Evolutionary conservation across 2,329 filamentous ascomycete species (phyloP).

Genomic region (Fusarium cyanostomum): DNA sequence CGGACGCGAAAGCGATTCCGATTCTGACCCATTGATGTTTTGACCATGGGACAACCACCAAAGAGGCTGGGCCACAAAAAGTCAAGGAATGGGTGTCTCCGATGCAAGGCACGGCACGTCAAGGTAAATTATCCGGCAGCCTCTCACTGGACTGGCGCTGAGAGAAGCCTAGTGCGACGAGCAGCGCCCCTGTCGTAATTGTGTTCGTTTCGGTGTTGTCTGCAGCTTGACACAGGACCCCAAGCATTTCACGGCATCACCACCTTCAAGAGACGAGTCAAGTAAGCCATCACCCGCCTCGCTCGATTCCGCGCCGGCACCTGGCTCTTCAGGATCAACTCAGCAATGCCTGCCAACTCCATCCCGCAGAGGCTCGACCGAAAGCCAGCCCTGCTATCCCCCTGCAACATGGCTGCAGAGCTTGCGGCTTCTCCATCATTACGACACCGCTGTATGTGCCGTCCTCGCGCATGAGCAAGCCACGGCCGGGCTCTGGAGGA

Average conservation of each 20-base stretch:
- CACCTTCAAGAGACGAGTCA: not conserved
- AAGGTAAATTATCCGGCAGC: constrained; percentile 8
- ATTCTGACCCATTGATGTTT: not conserved
- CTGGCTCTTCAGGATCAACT: not conserved
- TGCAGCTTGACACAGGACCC: constrained; percentile 21
- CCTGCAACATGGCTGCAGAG: constrained; percentile 28
- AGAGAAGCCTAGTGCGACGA: constrained; percentile 25
- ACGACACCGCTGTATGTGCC: constrained; percentile 8
- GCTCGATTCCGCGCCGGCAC: not conserved
- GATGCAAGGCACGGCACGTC: constrained; percentile 29
- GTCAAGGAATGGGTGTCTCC: constrained; percentile 25
- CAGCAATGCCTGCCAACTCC: not conserved
- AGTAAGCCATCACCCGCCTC: not conserved
- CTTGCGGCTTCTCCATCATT: constrained; percentile 26
- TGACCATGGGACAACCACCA: not conserved
- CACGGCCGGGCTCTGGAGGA: constrained; percentile 17
- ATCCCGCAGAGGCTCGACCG: not conserved
- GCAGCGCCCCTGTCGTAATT: constrained; percentile 24
- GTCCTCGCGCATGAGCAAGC: not conserved
- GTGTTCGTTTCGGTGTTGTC: constrained; percentile 20
- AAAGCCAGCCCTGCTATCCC: not conserved
- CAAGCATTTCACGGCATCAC: not conserved
- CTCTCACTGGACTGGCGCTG: not conserved
- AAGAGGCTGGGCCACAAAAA: constrained; percentile 26
- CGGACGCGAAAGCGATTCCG: constrained; percentile 10